A percentile compares a stretch with the other conserved stretches of the same genome.
These are phyloP conservation scores for Termitomyces sp. DNA, from an alignment of 768 basidiomycete species.

Conservation along the genomic window DNA sequence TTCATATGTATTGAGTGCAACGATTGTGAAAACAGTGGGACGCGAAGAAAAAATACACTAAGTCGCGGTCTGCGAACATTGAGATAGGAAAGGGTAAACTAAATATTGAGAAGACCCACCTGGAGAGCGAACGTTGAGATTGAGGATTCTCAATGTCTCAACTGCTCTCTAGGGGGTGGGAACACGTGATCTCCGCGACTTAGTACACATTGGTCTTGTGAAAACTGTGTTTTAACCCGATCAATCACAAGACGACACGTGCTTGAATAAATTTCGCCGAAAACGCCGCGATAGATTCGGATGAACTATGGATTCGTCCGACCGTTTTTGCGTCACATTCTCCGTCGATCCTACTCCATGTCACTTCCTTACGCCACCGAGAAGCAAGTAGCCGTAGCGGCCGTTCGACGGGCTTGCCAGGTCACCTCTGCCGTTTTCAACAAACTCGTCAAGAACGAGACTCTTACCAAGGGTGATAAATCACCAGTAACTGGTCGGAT, in stretches of 20 bases:
- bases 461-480: slow-evolving; percentile 86
- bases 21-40: too few species aligned
- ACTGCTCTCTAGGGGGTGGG: too few species aligned
- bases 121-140: too few species aligned
- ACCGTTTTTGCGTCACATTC: slow-evolving; percentile 10
- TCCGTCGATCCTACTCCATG: slow-evolving; percentile 33
- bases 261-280: slow-evolving; percentile 1
- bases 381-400: slow-evolving; percentile 76
- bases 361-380: slow-evolving; percentile 55
- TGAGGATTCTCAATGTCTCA: too few species aligned
- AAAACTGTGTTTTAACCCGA: too few species aligned
- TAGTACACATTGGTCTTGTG: too few species aligned
- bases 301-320: slow-evolving; percentile 11
- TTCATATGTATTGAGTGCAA: too few species aligned
- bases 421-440: slow-evolving; percentile 85
- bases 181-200: too few species aligned
- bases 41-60: too few species aligned
- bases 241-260: background rate
- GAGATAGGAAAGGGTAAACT: too few species aligned
- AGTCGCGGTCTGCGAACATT: too few species aligned
- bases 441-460: slow-evolving; percentile 79
- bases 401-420: slow-evolving; percentile 81
- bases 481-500: slow-evolving; percentile 78
- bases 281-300: background rate
- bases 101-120: too few species aligned